These are phyloP conservation scores for Tetrapyrgos nigripes DNA, from an alignment of 1,284 basidiomycete genomes.

Conservation along the genomic window DNA sequence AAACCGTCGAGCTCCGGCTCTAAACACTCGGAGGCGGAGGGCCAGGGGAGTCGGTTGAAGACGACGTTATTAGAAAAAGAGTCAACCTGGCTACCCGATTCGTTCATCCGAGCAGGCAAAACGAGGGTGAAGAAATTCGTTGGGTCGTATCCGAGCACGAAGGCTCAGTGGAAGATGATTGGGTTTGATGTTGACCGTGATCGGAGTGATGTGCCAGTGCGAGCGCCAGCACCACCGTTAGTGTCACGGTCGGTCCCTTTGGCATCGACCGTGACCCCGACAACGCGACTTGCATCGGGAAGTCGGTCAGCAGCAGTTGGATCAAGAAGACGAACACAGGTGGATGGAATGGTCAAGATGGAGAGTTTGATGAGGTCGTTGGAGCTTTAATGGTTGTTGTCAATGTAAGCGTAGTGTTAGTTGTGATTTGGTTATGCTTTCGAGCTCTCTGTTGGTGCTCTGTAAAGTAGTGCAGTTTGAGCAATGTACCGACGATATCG, in stretches of 20 bases:
- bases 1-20: neutral
- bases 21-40: no score
- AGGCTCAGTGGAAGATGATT: conserved; percentile 22
- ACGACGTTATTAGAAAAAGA: conserved; percentile 17
- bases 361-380: neutral
- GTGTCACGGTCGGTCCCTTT: neutral
- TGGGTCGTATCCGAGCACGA: conserved; percentile 17
- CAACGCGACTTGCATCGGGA: no score
- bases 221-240: neutral
- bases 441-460: no score
- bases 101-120: conserved; percentile 25
- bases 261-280: no score
- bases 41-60: neutral
- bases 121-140: conserved; percentile 24
- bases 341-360: neutral
- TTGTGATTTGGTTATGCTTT: no score
- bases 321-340: no score
- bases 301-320: no score
- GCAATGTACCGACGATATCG: no score
- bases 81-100: conserved; percentile 22
- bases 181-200: conserved; percentile 22
- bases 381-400: no score
- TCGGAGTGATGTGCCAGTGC: no score
- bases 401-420: no score
- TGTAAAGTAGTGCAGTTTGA: no score